These are phyloP conservation scores for Pseudopyrenochaeta lycopersici DNA, from an alignment of 2,329 filamentous ascomycete species.

Conservation along the genomic window DNA sequence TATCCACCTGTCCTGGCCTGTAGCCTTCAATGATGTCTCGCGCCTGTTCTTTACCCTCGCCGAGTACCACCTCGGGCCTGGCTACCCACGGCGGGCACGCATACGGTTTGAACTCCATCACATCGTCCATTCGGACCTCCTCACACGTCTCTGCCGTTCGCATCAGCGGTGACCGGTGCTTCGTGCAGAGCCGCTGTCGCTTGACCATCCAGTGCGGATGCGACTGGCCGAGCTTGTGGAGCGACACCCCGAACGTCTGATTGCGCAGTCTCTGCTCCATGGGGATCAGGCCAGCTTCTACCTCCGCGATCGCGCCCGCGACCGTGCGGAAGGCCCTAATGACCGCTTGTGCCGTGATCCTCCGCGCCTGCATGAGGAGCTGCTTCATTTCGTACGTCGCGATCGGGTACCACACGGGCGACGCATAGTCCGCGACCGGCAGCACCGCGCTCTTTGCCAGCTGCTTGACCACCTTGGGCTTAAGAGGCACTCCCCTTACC, in stretches of 20 bases:
- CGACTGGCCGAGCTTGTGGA: no score
- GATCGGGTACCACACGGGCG: conserved; percentile 13
- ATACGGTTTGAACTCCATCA: conserved; percentile 21
- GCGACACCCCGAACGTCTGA: conserved; percentile 14
- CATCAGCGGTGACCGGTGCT: conserved; percentile 21
- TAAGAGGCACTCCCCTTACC: no score
- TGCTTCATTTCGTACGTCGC: conserved; percentile 14
- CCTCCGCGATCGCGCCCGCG: neutral
- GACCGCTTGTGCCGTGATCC: conserved; percentile 8
- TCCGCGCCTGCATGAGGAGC: conserved; percentile 5
- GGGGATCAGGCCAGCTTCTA: neutral
- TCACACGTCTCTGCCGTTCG: conserved; percentile 19
- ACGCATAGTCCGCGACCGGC: conserved; percentile 15
- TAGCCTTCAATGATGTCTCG: conserved; percentile 9
- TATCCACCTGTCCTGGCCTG: conserved; percentile 15
- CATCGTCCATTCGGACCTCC: conserved; percentile 13
- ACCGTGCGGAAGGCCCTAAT: conserved; percentile 15
- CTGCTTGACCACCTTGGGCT: conserved; percentile 12
- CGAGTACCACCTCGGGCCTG: conserved; percentile 18
- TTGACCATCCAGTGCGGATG: no score
- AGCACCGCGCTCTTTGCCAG: conserved; percentile 11
- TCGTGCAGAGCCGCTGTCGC: no score
- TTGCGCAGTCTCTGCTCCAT: neutral
- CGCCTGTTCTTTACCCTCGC: conserved; percentile 14
- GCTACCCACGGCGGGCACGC: conserved; percentile 20